Percentiles rank a stretch among this genome's conserved stretches.
phyloP scores from a whole-genome alignment of 768 basidiomycete genomes.

The Butyriboletus loyo region DNA sequence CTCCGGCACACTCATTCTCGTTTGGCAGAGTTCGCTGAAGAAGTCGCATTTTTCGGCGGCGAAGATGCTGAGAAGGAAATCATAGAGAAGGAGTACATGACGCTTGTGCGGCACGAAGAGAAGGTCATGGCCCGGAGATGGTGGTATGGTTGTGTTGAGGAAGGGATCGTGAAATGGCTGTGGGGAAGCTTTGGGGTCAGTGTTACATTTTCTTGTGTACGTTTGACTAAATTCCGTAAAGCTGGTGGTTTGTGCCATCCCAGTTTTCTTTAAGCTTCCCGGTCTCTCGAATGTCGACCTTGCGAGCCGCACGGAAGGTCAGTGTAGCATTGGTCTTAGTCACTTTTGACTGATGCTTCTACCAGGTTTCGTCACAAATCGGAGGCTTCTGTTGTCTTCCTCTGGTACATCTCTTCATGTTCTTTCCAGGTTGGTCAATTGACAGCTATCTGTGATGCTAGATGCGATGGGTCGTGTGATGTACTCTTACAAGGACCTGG shows the following conservation, averaged over 20 bases:
- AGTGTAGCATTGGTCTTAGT: neutral
- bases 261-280: slow-evolving; percentile 86
- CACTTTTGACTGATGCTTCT: neutral
- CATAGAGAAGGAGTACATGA: slow-evolving; percentile 84
- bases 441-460: slow-evolving; percentile 21
- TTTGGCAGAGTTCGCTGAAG: slow-evolving; percentile 83
- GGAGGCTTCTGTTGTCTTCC: slow-evolving; percentile 82
- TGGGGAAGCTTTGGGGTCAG: slow-evolving; percentile 94
- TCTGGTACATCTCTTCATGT: slow-evolving; percentile 49
- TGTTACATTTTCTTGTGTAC: slow-evolving; percentile 11
- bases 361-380: slow-evolving; percentile 93
- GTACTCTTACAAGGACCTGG: slow-evolving; percentile 96
- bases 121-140: slow-evolving; percentile 74
- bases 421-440: neutral
- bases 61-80: slow-evolving; percentile 89
- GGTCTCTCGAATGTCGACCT: slow-evolving; percentile 67
- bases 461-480: slow-evolving; percentile 95
- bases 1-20: slow-evolving; percentile 91
- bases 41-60: slow-evolving; percentile 85
- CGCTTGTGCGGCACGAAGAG: slow-evolving; percentile 82
- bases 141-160: slow-evolving; percentile 91
- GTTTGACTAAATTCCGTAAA: slow-evolving; percentile 28
- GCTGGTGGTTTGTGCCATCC: slow-evolving; percentile 88
- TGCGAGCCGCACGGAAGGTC: slow-evolving; percentile 87
- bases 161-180: slow-evolving; percentile 93